A percentile compares a stretch with the other conserved stretches of the same genome.
Evolutionary conservation across 2,329 filamentous ascomycete species (phyloP).

Genomic region (Epichloe glyceriae): DNA sequence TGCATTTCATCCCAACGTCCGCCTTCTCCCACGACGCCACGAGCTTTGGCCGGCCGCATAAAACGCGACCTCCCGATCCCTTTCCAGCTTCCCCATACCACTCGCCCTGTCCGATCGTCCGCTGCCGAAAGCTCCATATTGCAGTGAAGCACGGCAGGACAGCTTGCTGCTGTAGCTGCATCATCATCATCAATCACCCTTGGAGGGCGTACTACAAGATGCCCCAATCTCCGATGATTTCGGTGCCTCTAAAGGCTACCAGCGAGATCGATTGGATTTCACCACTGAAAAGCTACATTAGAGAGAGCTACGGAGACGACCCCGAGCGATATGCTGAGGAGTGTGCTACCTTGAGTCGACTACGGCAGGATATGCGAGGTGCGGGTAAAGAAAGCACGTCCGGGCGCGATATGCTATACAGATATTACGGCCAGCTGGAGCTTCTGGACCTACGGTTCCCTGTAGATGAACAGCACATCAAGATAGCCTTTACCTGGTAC

Average conservation of each 20-base stretch:
- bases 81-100: neutral
- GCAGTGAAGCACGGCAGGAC: constrained; percentile 1
- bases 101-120: neutral
- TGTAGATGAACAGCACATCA: constrained; percentile 97
- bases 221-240: constrained; percentile 90
- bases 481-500: constrained; percentile 95
- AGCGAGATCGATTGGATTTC: constrained; percentile 98
- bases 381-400: constrained; percentile 93
- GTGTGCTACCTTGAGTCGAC: constrained; percentile 82
- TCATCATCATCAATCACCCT: no score
- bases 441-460: constrained; percentile 89
- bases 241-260: constrained; percentile 80
- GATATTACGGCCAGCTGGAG: constrained; percentile 96
- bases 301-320: constrained; percentile 88
- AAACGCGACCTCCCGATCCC: constrained; percentile 14
- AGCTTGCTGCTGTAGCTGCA: constrained; percentile 2
- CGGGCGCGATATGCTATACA: constrained; percentile 82
- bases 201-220: constrained; percentile 27
- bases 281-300: constrained; percentile 86
- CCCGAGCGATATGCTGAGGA: constrained; percentile 93
- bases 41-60: constrained; percentile 16
- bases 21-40: constrained; percentile 1
- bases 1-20: neutral
- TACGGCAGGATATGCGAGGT: constrained; percentile 96
- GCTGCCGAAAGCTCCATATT: neutral